These are phyloP conservation scores for Penicillium polonicum DNA, from an alignment of 2,329 filamentous ascomycete species.

Conservation along the genomic window DNA sequence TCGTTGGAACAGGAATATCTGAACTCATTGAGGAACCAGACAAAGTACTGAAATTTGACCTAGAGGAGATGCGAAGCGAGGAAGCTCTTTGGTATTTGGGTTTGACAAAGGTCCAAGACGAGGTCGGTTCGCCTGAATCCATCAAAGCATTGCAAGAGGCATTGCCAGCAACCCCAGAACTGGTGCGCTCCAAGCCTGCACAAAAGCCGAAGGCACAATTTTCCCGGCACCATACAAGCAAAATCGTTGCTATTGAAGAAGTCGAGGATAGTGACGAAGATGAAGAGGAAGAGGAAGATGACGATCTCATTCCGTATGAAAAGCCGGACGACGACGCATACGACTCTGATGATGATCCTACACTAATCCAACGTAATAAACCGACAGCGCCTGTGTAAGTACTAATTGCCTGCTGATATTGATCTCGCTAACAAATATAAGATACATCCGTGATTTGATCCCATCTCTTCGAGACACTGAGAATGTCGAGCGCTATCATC, in stretches of 20 bases:
- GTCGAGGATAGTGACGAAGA: slow-evolving; percentile 50
- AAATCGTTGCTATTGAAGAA: slow-evolving; percentile 61
- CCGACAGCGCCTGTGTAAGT: slow-evolving; percentile 72
- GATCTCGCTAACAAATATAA: slow-evolving; percentile 23
- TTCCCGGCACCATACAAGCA: slow-evolving; percentile 30
- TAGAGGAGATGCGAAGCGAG: slow-evolving; percentile 70
- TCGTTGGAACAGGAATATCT: slow-evolving; percentile 73
- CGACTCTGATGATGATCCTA: slow-evolving; percentile 91
- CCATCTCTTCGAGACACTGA: slow-evolving; percentile 75
- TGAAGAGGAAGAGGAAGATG: slow-evolving; percentile 54
- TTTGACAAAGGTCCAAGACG: slow-evolving; percentile 63
- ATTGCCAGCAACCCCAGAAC: slow-evolving; percentile 18
- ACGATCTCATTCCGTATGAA: slow-evolving; percentile 72
- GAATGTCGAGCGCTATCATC: slow-evolving; percentile 77
- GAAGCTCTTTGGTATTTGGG: slow-evolving; percentile 75
- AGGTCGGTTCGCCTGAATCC: slow-evolving; percentile 57
- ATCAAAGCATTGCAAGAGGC: slow-evolving; percentile 40
- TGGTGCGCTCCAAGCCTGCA: slow-evolving; percentile 2
- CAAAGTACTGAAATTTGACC: slow-evolving; percentile 75
- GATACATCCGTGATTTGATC: slow-evolving; percentile 82
- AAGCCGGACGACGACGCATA: slow-evolving; percentile 87
- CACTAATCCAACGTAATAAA: slow-evolving; percentile 79
- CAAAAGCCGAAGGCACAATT: slow-evolving; percentile 3
- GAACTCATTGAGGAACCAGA: slow-evolving; percentile 64
- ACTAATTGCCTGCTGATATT: neutral